These are phyloP conservation scores for Flueggea neowawraea DNA, from an alignment of 441 rosid genomes.

Conservation along the genomic window DNA sequence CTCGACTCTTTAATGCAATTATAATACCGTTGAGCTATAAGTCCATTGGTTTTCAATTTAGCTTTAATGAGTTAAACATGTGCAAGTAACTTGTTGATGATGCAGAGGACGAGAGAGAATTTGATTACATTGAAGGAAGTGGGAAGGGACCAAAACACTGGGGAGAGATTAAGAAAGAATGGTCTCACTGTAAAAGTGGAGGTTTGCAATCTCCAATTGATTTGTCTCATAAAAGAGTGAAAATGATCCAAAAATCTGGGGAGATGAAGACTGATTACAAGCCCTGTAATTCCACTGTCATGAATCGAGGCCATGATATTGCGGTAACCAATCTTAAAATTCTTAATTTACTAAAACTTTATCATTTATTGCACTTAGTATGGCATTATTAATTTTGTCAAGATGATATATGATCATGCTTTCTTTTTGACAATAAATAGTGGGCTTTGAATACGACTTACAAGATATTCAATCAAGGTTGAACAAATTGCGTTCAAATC, in stretches of 20 bases:
- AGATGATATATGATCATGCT: too few species aligned
- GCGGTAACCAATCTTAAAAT: constrained; percentile 24
- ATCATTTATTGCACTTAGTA: too few species aligned
- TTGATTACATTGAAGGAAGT: constrained; percentile 40
- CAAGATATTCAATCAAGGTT: too few species aligned
- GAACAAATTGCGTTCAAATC: too few species aligned
- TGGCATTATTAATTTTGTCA: too few species aligned
- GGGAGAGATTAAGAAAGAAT: constrained; percentile 53
- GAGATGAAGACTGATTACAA: constrained; percentile 25
- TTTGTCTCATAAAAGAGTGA: constrained; percentile 29
- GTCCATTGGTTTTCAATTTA: too few species aligned
- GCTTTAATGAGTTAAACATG: not conserved
- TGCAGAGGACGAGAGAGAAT: constrained; percentile 65
- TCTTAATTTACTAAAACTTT: too few species aligned
- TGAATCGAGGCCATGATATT: constrained; percentile 59
- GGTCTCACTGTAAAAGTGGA: constrained; percentile 47
- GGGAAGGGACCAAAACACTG: constrained; percentile 45
- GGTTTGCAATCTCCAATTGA: constrained; percentile 51
- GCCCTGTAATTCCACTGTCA: constrained; percentile 35
- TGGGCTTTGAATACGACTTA: too few species aligned
- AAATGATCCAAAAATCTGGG: constrained; percentile 16
- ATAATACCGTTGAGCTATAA: too few species aligned
- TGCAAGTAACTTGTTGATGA: not conserved
- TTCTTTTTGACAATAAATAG: too few species aligned
- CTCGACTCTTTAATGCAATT: too few species aligned